These are phyloP conservation scores for Podaxis carcinomalis DNA, from an alignment of 768 basidiomycete species.

Conservation along the genomic window DNA sequence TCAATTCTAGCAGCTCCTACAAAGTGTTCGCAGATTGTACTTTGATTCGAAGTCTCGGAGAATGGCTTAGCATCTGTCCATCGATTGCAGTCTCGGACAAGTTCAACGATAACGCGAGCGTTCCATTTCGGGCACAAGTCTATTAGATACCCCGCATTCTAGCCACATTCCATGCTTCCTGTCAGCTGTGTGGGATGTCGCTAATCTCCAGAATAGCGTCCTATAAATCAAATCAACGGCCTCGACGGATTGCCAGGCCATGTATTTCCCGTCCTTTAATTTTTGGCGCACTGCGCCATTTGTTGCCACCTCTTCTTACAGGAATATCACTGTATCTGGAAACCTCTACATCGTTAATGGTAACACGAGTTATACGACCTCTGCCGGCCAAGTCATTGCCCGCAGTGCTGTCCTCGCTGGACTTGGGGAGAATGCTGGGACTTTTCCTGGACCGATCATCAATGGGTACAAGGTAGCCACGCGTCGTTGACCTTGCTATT, in stretches of 20 bases:
- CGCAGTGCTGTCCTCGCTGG: constrained; percentile 10
- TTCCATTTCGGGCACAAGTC: background rate
- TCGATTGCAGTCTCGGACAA: no score
- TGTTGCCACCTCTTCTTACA: background rate
- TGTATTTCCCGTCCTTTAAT: background rate
- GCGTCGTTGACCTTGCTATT: no score
- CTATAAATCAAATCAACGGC: background rate
- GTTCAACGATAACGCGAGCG: background rate
- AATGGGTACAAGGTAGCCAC: constrained; percentile 20
- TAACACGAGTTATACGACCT: background rate
- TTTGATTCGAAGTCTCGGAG: no score
- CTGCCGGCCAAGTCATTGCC: background rate
- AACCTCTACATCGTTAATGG: background rate
- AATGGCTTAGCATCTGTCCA: no score
- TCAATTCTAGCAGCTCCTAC: no score
- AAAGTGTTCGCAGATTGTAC: no score
- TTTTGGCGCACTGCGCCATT: background rate
- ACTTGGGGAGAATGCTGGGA: background rate
- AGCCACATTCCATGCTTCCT: background rate
- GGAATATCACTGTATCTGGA: background rate
- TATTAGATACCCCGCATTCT: background rate
- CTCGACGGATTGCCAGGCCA: background rate
- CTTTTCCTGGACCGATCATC: constrained; percentile 23
- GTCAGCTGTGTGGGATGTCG: background rate
- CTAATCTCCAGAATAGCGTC: background rate